A percentile compares a stretch with the other conserved stretches of the same genome.
Conservation (phyloP, 2,329 filamentous ascomycete genomes). For the Pseudogymnoascus sp. region DNA sequence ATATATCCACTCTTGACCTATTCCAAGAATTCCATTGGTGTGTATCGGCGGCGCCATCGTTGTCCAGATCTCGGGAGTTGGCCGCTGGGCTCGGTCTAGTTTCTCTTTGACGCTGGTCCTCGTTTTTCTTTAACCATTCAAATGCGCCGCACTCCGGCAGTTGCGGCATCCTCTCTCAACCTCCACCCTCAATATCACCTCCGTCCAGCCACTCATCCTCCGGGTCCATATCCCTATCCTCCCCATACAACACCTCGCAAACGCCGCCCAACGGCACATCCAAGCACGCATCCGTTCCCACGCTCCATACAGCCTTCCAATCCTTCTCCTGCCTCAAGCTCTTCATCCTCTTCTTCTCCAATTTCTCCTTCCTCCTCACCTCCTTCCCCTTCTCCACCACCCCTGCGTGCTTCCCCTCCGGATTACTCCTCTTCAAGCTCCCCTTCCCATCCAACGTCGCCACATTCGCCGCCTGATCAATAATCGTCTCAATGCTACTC, state of each 20-base stretch:
- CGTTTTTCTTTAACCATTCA: background rate
- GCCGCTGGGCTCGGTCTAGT: too few relatives aligned
- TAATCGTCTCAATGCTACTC: conserved; percentile 75
- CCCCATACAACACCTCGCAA: conserved; percentile 87
- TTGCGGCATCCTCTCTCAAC: background rate
- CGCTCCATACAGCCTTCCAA: conserved; percentile 82
- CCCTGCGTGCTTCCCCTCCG: conserved; percentile 28
- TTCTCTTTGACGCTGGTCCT: background rate
- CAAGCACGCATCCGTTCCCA: conserved; percentile 94
- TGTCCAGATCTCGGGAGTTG: background rate
- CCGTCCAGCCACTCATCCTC: conserved; percentile 12
- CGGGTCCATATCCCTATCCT: conserved; percentile 34
- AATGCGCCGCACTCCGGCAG: background rate
- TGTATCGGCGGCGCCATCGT: background rate
- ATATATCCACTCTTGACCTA: background rate
- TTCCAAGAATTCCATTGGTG: background rate
- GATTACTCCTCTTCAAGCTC: conserved; percentile 34
- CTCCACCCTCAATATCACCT: conserved; percentile 13
- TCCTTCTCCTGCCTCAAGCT: conserved; percentile 39
- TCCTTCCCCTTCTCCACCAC: conserved; percentile 32
- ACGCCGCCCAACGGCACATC: conserved; percentile 92
- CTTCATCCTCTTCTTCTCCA: conserved; percentile 31
- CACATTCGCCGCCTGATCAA: conserved; percentile 82
- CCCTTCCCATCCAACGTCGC: conserved; percentile 74
- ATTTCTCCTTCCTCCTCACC: conserved; percentile 31